These are phyloP conservation scores for Leccinum incarnatum DNA, from an alignment of 768 basidiomycete genomes.

Conservation along the genomic window DNA sequence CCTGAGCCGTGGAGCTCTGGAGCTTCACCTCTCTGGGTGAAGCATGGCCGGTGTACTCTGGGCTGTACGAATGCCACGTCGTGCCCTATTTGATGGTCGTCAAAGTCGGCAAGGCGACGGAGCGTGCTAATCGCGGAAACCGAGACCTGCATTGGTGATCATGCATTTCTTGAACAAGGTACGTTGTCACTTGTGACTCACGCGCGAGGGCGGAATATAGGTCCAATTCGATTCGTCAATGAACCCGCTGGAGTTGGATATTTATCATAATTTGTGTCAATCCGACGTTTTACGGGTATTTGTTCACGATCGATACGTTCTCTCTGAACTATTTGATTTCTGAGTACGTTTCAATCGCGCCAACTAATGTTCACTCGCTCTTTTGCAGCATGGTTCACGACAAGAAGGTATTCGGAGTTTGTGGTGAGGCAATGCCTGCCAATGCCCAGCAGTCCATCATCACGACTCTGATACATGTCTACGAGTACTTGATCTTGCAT, in stretches of 20 bases:
- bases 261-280: slow-evolving; percentile 87
- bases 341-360: slow-evolving; percentile 47
- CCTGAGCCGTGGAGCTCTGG: slow-evolving; percentile 69
- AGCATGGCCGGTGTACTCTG: slow-evolving; percentile 62
- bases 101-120: slow-evolving; percentile 41
- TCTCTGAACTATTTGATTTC: slow-evolving; percentile 91
- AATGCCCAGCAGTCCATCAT: slow-evolving; percentile 60
- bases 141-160: slow-evolving; percentile 94
- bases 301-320: slow-evolving; percentile 86
- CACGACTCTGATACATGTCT: too few relatives aligned
- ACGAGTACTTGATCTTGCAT: too few relatives aligned
- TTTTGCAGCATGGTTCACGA: slow-evolving; percentile 90
- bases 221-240: not conserved
- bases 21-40: slow-evolving; percentile 93
- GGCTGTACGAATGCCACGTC: slow-evolving; percentile 91
- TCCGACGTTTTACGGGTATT: slow-evolving; percentile 95
- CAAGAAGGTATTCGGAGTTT: slow-evolving; percentile 63
- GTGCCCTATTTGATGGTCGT: slow-evolving; percentile 89
- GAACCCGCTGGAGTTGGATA: not conserved
- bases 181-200: too few relatives aligned
- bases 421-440: slow-evolving; percentile 90
- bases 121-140: slow-evolving; percentile 97
- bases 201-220: slow-evolving; percentile 22
- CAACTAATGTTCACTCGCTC: not conserved
- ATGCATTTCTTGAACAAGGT: slow-evolving; percentile 93